Conservation (phyloP, 2,329 filamentous ascomycete species). For the Emmonsiellopsis sp. region DNA sequence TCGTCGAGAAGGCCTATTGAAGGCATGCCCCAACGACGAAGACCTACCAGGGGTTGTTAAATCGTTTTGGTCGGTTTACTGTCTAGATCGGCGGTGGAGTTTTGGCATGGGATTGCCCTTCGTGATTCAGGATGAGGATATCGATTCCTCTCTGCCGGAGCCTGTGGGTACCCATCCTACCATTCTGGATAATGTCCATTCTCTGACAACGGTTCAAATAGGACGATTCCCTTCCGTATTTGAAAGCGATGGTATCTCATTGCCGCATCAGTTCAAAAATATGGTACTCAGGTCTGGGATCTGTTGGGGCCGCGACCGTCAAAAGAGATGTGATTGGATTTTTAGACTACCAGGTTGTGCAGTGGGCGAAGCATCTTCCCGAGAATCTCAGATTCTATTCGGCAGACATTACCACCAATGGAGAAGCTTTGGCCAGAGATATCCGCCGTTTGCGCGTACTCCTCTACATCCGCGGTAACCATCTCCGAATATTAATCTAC, state of each 20-base stretch:
- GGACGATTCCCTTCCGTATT: conserved; percentile 51
- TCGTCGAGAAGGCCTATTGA: conserved; percentile 61
- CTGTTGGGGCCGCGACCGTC: conserved; percentile 55
- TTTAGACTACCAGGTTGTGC: conserved; percentile 71
- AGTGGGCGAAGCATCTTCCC: conserved; percentile 74
- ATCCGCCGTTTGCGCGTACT: conserved; percentile 68
- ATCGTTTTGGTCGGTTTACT: conserved; percentile 80
- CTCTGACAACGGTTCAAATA: conserved; percentile 16
- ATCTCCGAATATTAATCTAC: conserved; percentile 83
- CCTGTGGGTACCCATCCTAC: conserved; percentile 47
- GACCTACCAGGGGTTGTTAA: conserved; percentile 60
- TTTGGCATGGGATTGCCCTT: conserved; percentile 85
- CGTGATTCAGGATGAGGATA: conserved; percentile 73
- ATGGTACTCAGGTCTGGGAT: conserved; percentile 69
- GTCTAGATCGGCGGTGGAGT: conserved; percentile 77
- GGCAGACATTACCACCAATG: conserved; percentile 39
- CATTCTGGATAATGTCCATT: background rate
- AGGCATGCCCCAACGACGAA: conserved; percentile 56
- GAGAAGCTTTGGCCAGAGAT: conserved; percentile 50
- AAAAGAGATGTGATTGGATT: conserved; percentile 67
- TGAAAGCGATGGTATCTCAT: conserved; percentile 77
- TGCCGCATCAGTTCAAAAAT: conserved; percentile 76
- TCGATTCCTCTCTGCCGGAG: conserved; percentile 68
- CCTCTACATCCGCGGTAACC: conserved; percentile 77
- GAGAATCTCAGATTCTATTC: conserved; percentile 53